phyloP scores from a whole-genome alignment of 768 basidiomycete species.

The Coprinopsis strossmayeri region DNA sequence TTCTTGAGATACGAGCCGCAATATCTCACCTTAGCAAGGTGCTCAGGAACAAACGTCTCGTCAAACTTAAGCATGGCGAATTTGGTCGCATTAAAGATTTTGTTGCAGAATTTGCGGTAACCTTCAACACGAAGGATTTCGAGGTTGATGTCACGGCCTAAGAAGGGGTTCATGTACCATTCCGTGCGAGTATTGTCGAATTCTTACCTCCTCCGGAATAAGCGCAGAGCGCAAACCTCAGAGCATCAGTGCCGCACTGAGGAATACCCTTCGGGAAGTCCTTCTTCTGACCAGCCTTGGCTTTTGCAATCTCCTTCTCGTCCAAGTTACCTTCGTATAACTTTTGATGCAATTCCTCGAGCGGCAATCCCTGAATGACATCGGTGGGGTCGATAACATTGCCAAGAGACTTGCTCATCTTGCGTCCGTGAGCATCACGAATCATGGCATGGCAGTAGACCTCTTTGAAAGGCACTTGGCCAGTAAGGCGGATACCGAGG shows the following conservation, averaged over 20 bases:
- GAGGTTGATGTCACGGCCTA: conserved; percentile 94
- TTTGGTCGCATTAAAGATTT: conserved; percentile 98
- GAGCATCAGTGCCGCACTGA: conserved; percentile 95
- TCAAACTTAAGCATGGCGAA: conserved; percentile 99
- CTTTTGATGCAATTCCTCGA: conserved; percentile 81
- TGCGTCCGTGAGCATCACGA: conserved; percentile 95
- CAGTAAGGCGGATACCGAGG: conserved; percentile 85
- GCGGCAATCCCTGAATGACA: conserved; percentile 77
- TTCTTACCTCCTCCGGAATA: conserved; percentile 80
- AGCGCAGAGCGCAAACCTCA: conserved; percentile 91
- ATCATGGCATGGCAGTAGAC: conserved; percentile 99
- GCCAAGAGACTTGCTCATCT: conserved; percentile 98
- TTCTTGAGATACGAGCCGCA: background rate
- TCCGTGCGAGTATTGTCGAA: background rate
- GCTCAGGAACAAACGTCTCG: conserved; percentile 69
- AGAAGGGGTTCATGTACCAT: background rate
- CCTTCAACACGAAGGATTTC: conserved; percentile 95
- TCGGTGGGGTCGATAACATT: conserved; percentile 98
- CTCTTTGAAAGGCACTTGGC: conserved; percentile 88
- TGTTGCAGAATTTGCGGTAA: conserved; percentile 99
- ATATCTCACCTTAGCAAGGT: conserved; percentile 52
- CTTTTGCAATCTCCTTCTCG: conserved; percentile 86
- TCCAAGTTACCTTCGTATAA: conserved; percentile 89
- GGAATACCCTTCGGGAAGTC: conserved; percentile 99
- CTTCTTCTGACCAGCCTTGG: conserved; percentile 94